Conservation (phyloP, 2,329 filamentous ascomycete species). For the Penicillium griseofulvum region DNA sequence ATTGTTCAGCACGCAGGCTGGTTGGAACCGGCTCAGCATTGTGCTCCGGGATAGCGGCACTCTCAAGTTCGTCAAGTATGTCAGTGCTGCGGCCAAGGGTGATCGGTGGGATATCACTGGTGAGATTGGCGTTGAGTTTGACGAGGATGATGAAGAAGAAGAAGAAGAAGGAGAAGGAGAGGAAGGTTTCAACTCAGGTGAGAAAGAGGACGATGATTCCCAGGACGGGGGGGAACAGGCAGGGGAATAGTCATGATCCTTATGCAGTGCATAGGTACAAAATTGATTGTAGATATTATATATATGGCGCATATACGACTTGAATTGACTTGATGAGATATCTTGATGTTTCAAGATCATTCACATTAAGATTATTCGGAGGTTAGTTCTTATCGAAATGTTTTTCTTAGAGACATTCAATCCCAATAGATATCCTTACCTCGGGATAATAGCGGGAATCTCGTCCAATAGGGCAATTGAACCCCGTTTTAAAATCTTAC, state of each 20-base stretch:
- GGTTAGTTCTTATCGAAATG: too few species aligned
- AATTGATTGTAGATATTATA: conserved; percentile 9
- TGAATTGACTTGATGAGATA: conserved; percentile 7
- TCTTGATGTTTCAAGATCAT: not conserved
- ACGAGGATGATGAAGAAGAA: conserved; percentile 49
- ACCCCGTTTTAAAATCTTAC: not conserved
- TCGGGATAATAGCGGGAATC: not conserved
- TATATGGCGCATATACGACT: conserved; percentile 1
- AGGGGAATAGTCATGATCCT: too few species aligned
- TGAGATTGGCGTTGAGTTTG: conserved; percentile 67
- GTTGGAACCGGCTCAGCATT: conserved; percentile 89
- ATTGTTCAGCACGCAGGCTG: conserved; percentile 65
- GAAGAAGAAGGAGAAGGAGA: too few species aligned
- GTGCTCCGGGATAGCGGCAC: conserved; percentile 84
- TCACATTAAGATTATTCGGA: too few species aligned
- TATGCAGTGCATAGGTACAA: not conserved
- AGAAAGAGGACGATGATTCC: conserved; percentile 33
- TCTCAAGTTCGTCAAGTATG: conserved; percentile 94
- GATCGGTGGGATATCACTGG: conserved; percentile 91
- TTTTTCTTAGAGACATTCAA: not conserved
- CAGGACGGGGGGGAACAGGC: too few species aligned
- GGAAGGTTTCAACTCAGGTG: too few species aligned
- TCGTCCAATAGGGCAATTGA: not conserved
- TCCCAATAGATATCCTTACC: not conserved
- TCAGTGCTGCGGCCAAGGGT: conserved; percentile 75